These are phyloP conservation scores for Malbranchea cinnamomea DNA, from an alignment of 2,329 filamentous ascomycete genomes.

Conservation along the genomic window DNA sequence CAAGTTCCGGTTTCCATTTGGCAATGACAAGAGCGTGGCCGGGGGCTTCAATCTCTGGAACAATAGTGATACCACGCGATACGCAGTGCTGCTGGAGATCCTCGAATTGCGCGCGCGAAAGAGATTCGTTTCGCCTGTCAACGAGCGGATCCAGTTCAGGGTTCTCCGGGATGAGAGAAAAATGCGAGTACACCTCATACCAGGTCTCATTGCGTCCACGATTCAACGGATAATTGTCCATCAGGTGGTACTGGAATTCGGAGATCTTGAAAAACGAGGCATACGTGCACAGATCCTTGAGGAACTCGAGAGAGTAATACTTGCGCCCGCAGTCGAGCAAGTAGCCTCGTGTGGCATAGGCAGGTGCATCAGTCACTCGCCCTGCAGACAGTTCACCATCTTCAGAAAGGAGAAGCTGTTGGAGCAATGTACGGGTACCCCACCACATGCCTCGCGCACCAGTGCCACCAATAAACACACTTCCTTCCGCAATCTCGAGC, in stretches of 20 bases:
- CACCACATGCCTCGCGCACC: conserved; percentile 43
- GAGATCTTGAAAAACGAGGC: conserved; percentile 49
- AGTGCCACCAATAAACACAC: conserved; percentile 35
- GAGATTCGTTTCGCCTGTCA: conserved; percentile 39
- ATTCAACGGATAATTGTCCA: conserved; percentile 40
- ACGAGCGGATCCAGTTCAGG: conserved; percentile 35
- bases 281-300: conserved; percentile 44
- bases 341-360: conserved; percentile 36
- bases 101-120: conserved; percentile 37
- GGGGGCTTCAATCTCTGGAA: conserved; percentile 46
- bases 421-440: conserved; percentile 41
- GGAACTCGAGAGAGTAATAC: conserved; percentile 40
- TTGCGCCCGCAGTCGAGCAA: conserved; percentile 41
- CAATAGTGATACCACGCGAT: conserved; percentile 40
- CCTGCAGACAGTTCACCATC: conserved; percentile 28
- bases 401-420: conserved; percentile 31
- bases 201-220: conserved; percentile 35
- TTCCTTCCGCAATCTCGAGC: conserved; percentile 22
- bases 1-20: conserved; percentile 45
- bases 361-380: conserved; percentile 33
- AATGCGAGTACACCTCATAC: conserved; percentile 39
- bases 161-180: conserved; percentile 38
- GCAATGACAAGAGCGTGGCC: conserved; percentile 42
- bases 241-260: conserved; percentile 43
- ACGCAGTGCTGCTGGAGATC: conserved; percentile 39